Evolutionary conservation across 192 early-diverging fungal species (phyloP).

Genomic region (Martensiomyces pterosporus): DNA sequence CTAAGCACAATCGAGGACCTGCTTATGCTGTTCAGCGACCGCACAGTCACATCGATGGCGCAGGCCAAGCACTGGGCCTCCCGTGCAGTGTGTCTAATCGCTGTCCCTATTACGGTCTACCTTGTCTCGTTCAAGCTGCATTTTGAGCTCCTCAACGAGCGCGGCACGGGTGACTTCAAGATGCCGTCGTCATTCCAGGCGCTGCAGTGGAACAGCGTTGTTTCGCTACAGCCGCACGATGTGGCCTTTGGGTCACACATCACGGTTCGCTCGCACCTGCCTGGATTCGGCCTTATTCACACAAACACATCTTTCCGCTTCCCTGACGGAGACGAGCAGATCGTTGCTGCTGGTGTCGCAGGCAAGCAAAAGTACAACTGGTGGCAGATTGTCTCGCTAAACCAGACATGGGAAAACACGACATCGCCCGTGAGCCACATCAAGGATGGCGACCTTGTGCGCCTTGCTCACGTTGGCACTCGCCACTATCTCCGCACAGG

Average conservation of each 20-base stretch:
- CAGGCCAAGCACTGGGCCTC: conserved; percentile 78
- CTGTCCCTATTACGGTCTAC: conserved; percentile 71
- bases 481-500: conserved; percentile 38
- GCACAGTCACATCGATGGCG: conserved; percentile 51
- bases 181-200: conserved; percentile 88
- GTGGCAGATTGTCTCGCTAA: conserved; percentile 18
- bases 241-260: conserved; percentile 24
- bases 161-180: conserved; percentile 88
- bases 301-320: conserved; percentile 16
- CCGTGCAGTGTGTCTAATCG: conserved; percentile 74
- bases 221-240: conserved; percentile 34
- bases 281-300: conserved; percentile 31
- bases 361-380: conserved; percentile 36
- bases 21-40: conserved; percentile 74
- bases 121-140: conserved; percentile 84
- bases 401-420: conserved; percentile 5
- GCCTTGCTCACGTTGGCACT: conserved; percentile 54
- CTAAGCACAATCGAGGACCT: conserved; percentile 86
- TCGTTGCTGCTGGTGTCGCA: conserved; percentile 17
- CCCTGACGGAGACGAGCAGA: conserved; percentile 9
- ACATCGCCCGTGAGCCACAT: conserved; percentile 10
- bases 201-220: conserved; percentile 70
- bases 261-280: conserved; percentile 30
- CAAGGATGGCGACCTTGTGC: conserved; percentile 21
- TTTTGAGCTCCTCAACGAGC: conserved; percentile 73